Conservation (phyloP, 164 flowering plant genomes). For the Litsea cubeba region DNA sequence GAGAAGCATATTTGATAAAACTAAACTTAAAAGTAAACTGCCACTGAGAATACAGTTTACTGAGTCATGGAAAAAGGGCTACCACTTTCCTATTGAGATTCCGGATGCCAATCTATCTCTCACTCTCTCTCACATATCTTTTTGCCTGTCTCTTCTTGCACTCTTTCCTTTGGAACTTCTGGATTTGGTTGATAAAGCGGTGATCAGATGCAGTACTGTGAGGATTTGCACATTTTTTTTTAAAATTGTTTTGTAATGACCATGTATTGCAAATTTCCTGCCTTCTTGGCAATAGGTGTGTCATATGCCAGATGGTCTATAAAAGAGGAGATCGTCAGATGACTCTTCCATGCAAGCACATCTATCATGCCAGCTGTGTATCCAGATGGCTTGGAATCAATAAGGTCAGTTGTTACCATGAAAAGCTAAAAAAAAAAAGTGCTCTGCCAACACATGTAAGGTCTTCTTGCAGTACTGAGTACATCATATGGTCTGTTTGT, state of each 20-base stretch:
- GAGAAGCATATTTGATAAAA: no score
- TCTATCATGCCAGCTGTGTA: constrained; percentile 66
- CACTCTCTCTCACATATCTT: no score
- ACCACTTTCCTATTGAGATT: no score
- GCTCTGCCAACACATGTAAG: not conserved
- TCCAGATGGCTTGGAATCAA: constrained; percentile 85
- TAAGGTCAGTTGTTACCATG: constrained; percentile 44
- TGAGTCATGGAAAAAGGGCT: no score
- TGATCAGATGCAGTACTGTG: not conserved
- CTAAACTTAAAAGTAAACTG: no score
- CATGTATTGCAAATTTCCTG: not conserved
- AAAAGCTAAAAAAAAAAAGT: not conserved
- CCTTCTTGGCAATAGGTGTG: constrained; percentile 43
- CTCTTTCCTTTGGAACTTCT: no score
- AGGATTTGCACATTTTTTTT: not conserved
- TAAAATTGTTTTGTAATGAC: not conserved
- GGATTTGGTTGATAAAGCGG: no score
- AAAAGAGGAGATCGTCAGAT: constrained; percentile 62
- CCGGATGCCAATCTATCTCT: no score
- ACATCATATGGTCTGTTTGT: not conserved
- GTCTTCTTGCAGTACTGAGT: not conserved
- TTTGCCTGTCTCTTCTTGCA: no score
- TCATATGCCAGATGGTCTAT: constrained; percentile 90
- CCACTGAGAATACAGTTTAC: no score
- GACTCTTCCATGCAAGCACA: constrained; percentile 80